Base-by-base conservation (phyloP, 768 basidiomycete genomes). In the Pulveroboletus sp. region DNA sequence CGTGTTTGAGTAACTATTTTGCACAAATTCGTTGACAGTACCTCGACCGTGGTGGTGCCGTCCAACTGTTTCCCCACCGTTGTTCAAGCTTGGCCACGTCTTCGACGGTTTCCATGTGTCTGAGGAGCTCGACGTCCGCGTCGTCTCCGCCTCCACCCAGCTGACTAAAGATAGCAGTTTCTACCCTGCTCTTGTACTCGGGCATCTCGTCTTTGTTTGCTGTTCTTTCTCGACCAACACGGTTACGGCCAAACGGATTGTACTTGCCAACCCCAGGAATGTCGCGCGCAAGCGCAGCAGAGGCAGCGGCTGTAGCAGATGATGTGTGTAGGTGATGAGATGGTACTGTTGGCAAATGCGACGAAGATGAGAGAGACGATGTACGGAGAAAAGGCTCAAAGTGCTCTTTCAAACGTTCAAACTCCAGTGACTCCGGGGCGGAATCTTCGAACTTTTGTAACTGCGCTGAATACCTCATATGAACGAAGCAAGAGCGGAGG, bases 401-500 rank as follows among this genome's bases (percentile, higher is more conserved):
- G 69, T 98, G 94, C 61, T 96, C 93, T 71, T 95, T 95, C 60
- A 99, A 69, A 52, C 86, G 81, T 58, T 99, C 96, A 63, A 96
- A 93, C 69, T 96, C 94, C 55, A 93, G 71, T 10, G 82, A 80
- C 50, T 90, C 92, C 9, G 87, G 83, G 0, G 86, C 85, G 21
- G 85, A 85, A 60, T 94, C 90, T 75, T 95, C 89, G 50, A 78
- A 80, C 69, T 87, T 92, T 65, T 96, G 93, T 26, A 97, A 72
- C 66, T 97, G 95, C 17, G 86, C 94, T 97, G 39, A 38, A 40
- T 14, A 39, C 17, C 32, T 28, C 26, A 8, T 42, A 44, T 53
- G 47, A 60, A 39, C 31, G 18, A 35, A 43, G 27, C n/a, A 4
- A 31, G 45, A 30, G 27, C 14, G 32, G 14, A 17, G 14, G 18